Base-by-base conservation (phyloP, 345 rosid genomes). In the Pistacia atlantica region DNA sequence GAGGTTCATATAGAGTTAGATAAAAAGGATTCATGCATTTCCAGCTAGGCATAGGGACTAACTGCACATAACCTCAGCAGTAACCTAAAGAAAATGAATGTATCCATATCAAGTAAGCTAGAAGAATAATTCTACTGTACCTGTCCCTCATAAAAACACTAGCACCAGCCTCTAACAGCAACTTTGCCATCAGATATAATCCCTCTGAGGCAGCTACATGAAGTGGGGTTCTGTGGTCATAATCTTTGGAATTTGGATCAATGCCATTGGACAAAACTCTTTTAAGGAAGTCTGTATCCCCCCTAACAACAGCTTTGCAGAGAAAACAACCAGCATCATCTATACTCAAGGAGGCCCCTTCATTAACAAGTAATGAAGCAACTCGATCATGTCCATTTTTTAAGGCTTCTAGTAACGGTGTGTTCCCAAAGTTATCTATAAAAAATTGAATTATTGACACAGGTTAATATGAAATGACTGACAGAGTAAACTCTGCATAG, bases 151-250 rank as follows among this genome's bases (percentile, higher is more conserved):
- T 78, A 68, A 82, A 74, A 75, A 92, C 92, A 70, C 90, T 91
- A 45, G 98, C 95, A 60, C 99, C 97, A 37, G 94, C 90, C 67
- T 97, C 91, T 74, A 92, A 78, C 42, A 97, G 81, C 85, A 91
- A 73, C 79, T 89, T 91, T 68, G 96, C 93, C 90, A 92, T 91
- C 72, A 89, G 61, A 86, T 73, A 83, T 73, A 90, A 79, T 33
- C 97, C 99, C 85, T 94, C 97, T 49, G 99, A 92, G 71, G 95
- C 90, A 65, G 98, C 98, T 10, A 92, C 79, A 77, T 97, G 98
- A 83, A 97, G 98, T 14, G 98, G 94, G 11, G 98, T 94, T 76
- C 97, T 87, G 35, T 90, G 97, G 75, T 96, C 94, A 61, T 93
- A 96, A 83, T 96, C 97, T 81, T 80, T 90, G 49, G 91, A 84